phyloP scores from a whole-genome alignment of 2,329 filamentous ascomycete species.

The Phialocephala sp. region DNA sequence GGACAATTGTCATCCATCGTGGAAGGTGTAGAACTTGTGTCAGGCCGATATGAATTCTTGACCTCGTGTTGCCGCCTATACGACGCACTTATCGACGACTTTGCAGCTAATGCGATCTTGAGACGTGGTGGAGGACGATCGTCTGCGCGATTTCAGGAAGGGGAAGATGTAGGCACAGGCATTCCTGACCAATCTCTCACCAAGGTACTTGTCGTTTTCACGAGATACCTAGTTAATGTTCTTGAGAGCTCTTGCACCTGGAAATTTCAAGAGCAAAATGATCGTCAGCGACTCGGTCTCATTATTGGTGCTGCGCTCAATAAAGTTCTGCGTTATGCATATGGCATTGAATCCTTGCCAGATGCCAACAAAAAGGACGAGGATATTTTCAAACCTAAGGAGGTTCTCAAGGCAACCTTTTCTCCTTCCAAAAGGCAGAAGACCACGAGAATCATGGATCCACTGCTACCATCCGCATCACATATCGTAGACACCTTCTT shows the following conservation, averaged over 20 bases:
- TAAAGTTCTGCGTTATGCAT: slow-evolving; percentile 73
- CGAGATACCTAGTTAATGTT: slow-evolving; percentile 78
- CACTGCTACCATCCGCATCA: slow-evolving; percentile 72
- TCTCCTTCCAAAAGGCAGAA: slow-evolving; percentile 12
- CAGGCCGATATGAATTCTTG: slow-evolving; percentile 79
- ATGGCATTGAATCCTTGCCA: slow-evolving; percentile 71
- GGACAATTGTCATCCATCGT: slow-evolving; percentile 80
- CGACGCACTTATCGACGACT: slow-evolving; percentile 75
- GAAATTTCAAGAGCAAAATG: slow-evolving; percentile 74
- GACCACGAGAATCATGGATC: slow-evolving; percentile 33
- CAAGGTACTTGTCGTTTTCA: slow-evolving; percentile 73
- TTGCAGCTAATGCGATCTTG: slow-evolving; percentile 70
- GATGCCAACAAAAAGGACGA: slow-evolving; percentile 48
- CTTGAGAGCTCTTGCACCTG: slow-evolving; percentile 87
- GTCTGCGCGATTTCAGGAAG: slow-evolving; percentile 51
- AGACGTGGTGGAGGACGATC: slow-evolving; percentile 63
- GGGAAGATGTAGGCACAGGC: slow-evolving; percentile 66
- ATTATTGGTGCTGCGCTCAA: slow-evolving; percentile 73
- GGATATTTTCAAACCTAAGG: slow-evolving; percentile 5
- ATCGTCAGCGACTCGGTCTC: slow-evolving; percentile 71
- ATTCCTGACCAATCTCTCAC: slow-evolving; percentile 80
- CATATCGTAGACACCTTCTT: slow-evolving; percentile 81
- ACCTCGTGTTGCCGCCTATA: slow-evolving; percentile 76
- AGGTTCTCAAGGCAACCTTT: background rate
- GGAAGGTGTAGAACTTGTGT: slow-evolving; percentile 80